Conservation (phyloP, 768 basidiomycete species). For the Trichaptum fuscoviolaceum region DNA sequence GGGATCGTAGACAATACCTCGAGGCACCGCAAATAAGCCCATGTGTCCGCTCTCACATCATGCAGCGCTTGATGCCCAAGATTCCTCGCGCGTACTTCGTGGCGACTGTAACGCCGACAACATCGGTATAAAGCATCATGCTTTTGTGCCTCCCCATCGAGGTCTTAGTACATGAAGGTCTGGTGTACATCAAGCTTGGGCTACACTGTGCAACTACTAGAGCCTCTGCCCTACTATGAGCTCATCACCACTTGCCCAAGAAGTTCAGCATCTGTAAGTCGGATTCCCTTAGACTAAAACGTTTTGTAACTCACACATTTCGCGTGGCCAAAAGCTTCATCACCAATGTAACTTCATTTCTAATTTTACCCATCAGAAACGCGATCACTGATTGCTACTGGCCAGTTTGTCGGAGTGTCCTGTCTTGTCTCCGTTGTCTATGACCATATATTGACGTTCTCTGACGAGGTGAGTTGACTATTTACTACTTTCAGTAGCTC, state of each 20-base stretch:
- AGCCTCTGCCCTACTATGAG: not conserved
- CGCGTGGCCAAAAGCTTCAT: not conserved
- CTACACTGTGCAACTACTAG: not conserved
- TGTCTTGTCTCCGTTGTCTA: not conserved
- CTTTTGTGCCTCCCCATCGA: not conserved
- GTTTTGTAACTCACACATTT: not conserved
- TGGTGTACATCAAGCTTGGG: not conserved
- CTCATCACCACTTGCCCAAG: not conserved
- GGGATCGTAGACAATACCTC: not conserved
- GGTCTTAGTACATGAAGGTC: not conserved
- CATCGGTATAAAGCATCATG: not conserved
- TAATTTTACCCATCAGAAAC: too few species aligned
- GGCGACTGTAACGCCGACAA: not conserved
- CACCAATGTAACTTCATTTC: not conserved
- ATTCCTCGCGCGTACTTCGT: too few species aligned
- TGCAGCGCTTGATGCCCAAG: not conserved
- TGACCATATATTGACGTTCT: conserved; percentile 2
- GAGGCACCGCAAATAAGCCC: not conserved
- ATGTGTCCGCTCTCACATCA: not conserved
- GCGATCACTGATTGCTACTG: not conserved
- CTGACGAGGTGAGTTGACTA: not conserved
- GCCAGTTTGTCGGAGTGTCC: not conserved
- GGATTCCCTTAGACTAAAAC: not conserved
- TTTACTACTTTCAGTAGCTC: not conserved
- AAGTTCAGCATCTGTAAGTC: not conserved